Base-by-base conservation (phyloP, 306 rosid species). In the Gleditsia sinensis region DNA sequence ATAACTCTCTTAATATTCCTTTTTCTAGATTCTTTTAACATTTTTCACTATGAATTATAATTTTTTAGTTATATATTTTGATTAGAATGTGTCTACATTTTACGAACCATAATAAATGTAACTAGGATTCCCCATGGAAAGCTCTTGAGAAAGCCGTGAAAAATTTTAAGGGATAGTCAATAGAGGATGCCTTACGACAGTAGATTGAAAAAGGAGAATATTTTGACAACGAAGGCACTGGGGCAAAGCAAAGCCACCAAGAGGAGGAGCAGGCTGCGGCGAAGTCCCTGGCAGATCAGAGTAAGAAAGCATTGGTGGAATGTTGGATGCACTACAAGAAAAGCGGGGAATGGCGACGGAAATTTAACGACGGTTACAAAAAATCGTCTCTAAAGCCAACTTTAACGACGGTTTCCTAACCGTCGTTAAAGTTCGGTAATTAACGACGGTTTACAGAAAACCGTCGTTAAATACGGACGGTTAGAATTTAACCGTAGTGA, bases 181-280 rank as follows among this genome's bases (percentile, higher is more conserved):
- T 87, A 57, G 87, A 87, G 75, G 82, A 80, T 51, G 39, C 82
- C 33, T 58, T 87, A 68, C 75, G 80, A 57, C 72, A 74, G 30
- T 87, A 82, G 81, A 82, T 84, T 62, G 83, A 77, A 71, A 84
- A 82, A 70, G 80, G 78, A 13, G 80, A 78, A 27, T 82, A 27
- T 58, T 74, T 20, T 75, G 73, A 51, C 58, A 81, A 80, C 61
- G 75, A 69, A n/a, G 78, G 78, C 3, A 27, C 59, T 6, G 84
- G 88, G 0, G n/a, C n/a, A n/a, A n/a, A n/a, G 74, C 55, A 7
- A 24, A 10, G 40, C 77, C 79, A 17, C 76, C 74, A 19, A 9
- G 74, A 8, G 19, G 50, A 12, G 50, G 50, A 1, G 19, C 19
- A 0, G 75, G 87, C 0, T 49, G 83, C 0, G 69, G 82, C 2